phyloP scores from a whole-genome alignment of 306 rosid genomes.

The Carpinus fangiana region DNA sequence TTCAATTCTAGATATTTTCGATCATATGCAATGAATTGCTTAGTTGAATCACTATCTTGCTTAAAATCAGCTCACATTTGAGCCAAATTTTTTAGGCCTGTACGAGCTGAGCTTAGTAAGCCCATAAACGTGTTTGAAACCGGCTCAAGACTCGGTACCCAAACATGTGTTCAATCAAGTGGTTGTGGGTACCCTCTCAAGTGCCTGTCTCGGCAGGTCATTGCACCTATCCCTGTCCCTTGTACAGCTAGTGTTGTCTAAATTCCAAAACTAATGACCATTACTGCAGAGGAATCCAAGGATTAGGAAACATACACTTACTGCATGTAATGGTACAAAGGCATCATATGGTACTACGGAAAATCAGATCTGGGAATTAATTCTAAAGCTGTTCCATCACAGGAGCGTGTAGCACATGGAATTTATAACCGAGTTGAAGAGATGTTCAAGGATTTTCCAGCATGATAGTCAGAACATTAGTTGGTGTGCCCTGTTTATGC shows the following conservation, averaged over 20 bases:
- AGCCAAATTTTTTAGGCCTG: too few relatives aligned
- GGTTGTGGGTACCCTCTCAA: too few relatives aligned
- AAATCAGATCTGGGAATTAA: constrained; percentile 22
- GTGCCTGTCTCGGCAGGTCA: too few relatives aligned
- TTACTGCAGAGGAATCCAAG: constrained; percentile 23
- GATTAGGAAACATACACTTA: background rate
- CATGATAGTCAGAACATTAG: constrained; percentile 15
- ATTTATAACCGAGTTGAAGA: background rate
- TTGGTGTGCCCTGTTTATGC: background rate
- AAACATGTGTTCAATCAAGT: too few relatives aligned
- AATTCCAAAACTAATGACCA: background rate
- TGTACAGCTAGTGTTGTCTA: background rate
- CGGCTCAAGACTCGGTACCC: too few relatives aligned
- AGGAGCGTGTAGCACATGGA: constrained; percentile 17
- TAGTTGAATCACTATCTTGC: too few relatives aligned
- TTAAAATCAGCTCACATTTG: too few relatives aligned
- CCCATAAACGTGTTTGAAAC: too few relatives aligned
- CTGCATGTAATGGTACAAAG: background rate
- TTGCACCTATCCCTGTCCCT: too few relatives aligned
- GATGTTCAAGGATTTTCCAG: constrained; percentile 9
- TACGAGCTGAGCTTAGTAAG: too few relatives aligned
- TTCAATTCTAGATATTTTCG: too few relatives aligned
- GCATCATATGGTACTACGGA: constrained; percentile 23
- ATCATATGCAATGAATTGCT: too few relatives aligned
- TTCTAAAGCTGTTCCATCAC: background rate